These are phyloP conservation scores for Nicotiana attenuata DNA, from an alignment of 257 asterid genomes.

Conservation along the genomic window DNA sequence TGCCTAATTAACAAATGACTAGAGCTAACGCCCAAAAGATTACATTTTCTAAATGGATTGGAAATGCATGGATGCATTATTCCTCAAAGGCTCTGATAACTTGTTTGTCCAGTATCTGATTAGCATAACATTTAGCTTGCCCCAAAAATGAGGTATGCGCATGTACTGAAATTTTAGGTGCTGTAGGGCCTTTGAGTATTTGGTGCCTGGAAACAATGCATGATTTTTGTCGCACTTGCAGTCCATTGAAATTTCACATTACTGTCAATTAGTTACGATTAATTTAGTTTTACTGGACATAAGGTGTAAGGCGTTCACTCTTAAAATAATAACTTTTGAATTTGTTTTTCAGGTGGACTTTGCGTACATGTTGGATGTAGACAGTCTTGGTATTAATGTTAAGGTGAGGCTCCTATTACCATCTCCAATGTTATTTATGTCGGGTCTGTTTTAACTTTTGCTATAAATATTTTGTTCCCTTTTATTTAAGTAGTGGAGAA, in stretches of 20 bases:
- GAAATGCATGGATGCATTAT: not conserved
- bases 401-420: slow-evolving; percentile 46
- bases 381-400: slow-evolving; percentile 88
- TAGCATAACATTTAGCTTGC: not conserved
- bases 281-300: not conserved
- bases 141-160: not conserved
- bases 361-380: slow-evolving; percentile 77
- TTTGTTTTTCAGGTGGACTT: slow-evolving; percentile 60
- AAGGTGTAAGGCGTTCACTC: not conserved
- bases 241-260: not conserved
- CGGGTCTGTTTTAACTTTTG: not conserved
- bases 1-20: slow-evolving; percentile 6
- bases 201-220: not conserved
- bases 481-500: not conserved
- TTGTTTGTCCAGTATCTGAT: not conserved
- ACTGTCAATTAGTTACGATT: not conserved
- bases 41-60: not conserved
- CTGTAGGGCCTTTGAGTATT: not conserved
- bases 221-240: not conserved
- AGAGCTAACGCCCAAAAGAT: not conserved
- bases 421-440: slow-evolving; percentile 1
- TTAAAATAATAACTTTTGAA: not conserved
- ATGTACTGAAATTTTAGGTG: too few species aligned
- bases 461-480: not conserved
- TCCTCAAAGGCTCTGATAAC: not conserved